Evolutionary conservation across 2,329 filamentous ascomycete genomes (phyloP), one percentile per base, ranked within the genome.

Genomic region (Ophiostoma ips): DNA sequence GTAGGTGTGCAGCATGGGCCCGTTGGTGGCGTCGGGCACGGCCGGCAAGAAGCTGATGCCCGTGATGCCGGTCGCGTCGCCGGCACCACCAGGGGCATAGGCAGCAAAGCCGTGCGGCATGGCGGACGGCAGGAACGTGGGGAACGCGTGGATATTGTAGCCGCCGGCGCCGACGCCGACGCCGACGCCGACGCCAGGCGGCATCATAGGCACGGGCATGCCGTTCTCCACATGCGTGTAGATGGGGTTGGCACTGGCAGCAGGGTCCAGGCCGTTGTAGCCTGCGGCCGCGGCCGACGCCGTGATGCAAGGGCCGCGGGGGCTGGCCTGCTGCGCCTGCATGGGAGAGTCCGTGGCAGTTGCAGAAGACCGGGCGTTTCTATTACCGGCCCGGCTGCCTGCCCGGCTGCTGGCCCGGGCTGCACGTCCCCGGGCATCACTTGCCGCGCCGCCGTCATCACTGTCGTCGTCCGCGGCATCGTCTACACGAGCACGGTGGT

Each of bases 21-120:
- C 77, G 59, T 71, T 68, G 40, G 71, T 72, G 15, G 75, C 77
- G 56, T 77, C 73, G 3, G 75, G 74, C 15, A 77, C 73, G 28
- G 73, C 76, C 1, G 77, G 77, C 58, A 79, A 73, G 57, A 74
- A 79, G 60, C 75, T 71, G 46, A 73, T 60, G 49, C 71, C 71
- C 45, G 58, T 59, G 30, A 48, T n/a, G 7, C 40, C 41, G 2
- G 50, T 46, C 0, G 55, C 40, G n/a, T 56, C 53, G 2, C 50
- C 21, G 9, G 50, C 54, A 33, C 48, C 40, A 11, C 16, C 37
- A 24, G 19, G 21, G 4, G 37, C 37, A 41, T 30, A 30, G 3
- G 40, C 38, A 30, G 38, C 3, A 19, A 45, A 19, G 4, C 28
- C 43, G 10, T 28, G 30, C 30, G 28, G 43, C 16, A 45, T 34